These are phyloP conservation scores for Phallus indusiatus DNA, from an alignment of 768 basidiomycete species.

Conservation along the genomic window DNA sequence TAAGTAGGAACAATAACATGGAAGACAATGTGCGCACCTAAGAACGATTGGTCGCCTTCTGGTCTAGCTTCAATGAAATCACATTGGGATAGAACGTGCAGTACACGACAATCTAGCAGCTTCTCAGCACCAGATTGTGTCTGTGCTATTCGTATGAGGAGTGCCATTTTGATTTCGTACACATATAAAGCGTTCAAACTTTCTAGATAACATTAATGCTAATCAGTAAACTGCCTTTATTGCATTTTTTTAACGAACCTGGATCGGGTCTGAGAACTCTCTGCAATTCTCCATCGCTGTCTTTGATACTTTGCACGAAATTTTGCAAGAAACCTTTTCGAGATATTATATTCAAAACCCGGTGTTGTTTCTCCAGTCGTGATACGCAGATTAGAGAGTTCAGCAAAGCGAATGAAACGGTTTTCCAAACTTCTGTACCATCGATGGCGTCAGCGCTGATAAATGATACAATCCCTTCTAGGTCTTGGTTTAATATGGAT, in stretches of 20 bases:
- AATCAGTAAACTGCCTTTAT: neutral
- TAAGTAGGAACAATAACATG: neutral
- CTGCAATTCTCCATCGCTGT: constrained; percentile 65
- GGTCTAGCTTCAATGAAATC: constrained; percentile 83
- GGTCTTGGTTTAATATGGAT: constrained; percentile 50
- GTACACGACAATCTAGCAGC: constrained; percentile 65
- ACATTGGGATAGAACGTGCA: constrained; percentile 69
- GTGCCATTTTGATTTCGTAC: constrained; percentile 89
- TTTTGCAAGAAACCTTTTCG: constrained; percentile 72
- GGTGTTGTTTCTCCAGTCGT: constrained; percentile 56
- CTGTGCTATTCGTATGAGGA: constrained; percentile 78
- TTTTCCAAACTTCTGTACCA: constrained; percentile 95
- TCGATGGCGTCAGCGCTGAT: constrained; percentile 89
- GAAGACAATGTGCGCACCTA: constrained; percentile 40
- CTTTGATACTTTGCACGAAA: constrained; percentile 78
- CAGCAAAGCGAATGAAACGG: constrained; percentile 84
- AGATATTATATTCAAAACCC: constrained; percentile 46
- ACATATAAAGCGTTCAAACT: constrained; percentile 88
- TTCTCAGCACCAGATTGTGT: constrained; percentile 78
- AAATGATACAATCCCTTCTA: constrained; percentile 64
- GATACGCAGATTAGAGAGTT: constrained; percentile 73
- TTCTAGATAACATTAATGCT: constrained; percentile 36
- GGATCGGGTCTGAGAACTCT: constrained; percentile 82
- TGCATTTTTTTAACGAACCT: constrained; percentile 38
- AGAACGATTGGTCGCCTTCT: constrained; percentile 70